Base-by-base conservation (phyloP, 2,329 filamentous ascomycete species). In the Mycosphaerella arachidis region DNA sequence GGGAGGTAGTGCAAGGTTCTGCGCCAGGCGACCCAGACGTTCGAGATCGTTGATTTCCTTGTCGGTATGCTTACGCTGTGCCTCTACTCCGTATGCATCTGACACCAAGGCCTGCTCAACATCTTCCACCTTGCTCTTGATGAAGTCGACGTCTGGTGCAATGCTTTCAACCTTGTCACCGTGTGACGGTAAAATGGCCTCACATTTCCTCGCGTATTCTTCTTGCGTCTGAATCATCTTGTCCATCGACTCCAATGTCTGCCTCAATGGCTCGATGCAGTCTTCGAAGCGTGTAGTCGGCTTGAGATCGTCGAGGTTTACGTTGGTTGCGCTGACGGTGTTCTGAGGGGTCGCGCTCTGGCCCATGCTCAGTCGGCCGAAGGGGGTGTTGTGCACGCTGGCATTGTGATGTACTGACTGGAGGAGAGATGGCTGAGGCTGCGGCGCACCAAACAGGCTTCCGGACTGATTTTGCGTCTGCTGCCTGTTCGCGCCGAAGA, bases 251-350 rank as follows among this genome's bases (percentile, higher is more conserved):
- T 90, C 85, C 63, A 99, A 89, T 66, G 91, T 79, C 63, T 86
- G 84, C 71, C 96, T 91, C 16, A 96, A 80, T 31, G 90, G 86
- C 66, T 93, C 89, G 61, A 90, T 86, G 30, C 96, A 86, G 74
- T 96, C 93, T 72, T 92, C 91, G 79, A 94, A 97, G 63, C 94
- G 90, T 3, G 92, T 96, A 0, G 92, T 96, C 16, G 89, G 88
- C 55, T 91, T 86, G 61, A 97, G 80, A 71, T 90, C 90, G 67
- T 84, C 84, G 55, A 90, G 77, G 74, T 94, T 90, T 68, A 96
- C 89, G 69, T 89, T 59, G 18, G 91, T 88, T 18, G 89, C 90
- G 79, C 59, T 56, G 40, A 59, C 56, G 8, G 62, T 56, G 55
- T 83, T 82, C 64, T 59, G 48, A 48, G 63, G 18, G 83, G 81